Base-by-base conservation (phyloP, 768 basidiomycete genomes). In the Kwoniella dendrophila region DNA sequence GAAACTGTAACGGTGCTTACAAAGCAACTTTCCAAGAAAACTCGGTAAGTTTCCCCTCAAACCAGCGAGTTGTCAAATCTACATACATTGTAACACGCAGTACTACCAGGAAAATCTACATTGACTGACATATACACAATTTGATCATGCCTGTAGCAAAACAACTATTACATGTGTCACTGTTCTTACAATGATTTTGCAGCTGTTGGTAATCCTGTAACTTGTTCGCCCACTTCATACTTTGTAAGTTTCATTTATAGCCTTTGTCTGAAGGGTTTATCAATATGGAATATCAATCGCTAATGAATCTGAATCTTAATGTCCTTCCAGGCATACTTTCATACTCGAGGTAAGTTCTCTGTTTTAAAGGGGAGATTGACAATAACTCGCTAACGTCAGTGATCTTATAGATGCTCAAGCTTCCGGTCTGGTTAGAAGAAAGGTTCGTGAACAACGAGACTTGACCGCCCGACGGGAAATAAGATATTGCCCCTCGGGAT, bases 1-100 rank as follows among this genome's bases (percentile, higher is more conserved):
- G 32, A 18, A 51, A 51, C 22, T 51, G 49, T 34, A 51, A 33
- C n/a, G 49, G 49, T 51, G 49, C 49, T 32, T 51, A 51, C 34
- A n/a, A 10, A n/a, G 49, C 22, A 5, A 51, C 49, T 5, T 51
- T n/a, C 11, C 8, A 33, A n/a, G 49, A n/a, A 3, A 33, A 32
- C 34, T n/a, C 49, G 10, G 49, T 51, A 34, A 51, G 33, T 51
- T n/a, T n/a, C n/a, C n/a, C n/a, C n/a, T n/a, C n/a, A n/a, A n/a
- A n/a, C n/a, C 5, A 29, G 10, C 43, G 10, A 11, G 6, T 44
- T 20, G 10, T 49, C 16, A 8, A 8, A 8, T 32, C n/a, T 27
- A 26, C 47, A 4, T 24, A 26, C 24, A 29, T n/a, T 22, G 26
- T 30, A 14, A 26, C 29, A 6, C 6, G 16, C 11, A 12, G n/a